Conservation (phyloP, 148 eudicot species). For the Silene conica region DNA sequence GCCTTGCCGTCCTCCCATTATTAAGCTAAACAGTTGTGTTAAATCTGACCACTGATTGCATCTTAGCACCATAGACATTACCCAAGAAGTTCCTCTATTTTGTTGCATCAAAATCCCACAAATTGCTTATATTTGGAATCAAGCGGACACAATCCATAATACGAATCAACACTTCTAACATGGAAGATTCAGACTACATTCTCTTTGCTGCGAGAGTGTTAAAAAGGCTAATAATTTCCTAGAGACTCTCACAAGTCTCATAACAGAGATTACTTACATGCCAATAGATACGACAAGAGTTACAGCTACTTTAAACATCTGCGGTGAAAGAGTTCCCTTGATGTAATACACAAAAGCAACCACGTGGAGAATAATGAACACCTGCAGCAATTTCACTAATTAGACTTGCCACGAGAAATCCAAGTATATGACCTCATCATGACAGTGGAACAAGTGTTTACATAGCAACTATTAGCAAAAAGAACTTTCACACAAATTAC, state of each 20-base stretch:
- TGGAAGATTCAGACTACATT: neutral
- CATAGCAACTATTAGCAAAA: neutral
- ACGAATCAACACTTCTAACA: neutral
- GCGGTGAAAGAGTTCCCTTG: conserved; percentile 81
- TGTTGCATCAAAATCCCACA: too few relatives aligned
- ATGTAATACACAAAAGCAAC: conserved; percentile 91
- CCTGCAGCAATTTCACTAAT: conserved; percentile 47
- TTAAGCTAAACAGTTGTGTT: too few relatives aligned
- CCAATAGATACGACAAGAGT: conserved; percentile 85
- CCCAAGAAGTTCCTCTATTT: too few relatives aligned
- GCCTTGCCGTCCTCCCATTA: too few relatives aligned
- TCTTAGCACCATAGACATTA: neutral
- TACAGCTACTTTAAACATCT: conserved; percentile 93
- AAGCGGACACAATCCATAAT: neutral
- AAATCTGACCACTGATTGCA: neutral
- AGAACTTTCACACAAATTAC: neutral
- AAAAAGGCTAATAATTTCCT: neutral
- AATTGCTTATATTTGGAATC: neutral
- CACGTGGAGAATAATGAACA: conserved; percentile 89
- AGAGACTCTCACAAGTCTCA: neutral
- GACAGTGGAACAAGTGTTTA: neutral
- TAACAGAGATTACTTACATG: conserved; percentile 53
- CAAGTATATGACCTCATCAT: neutral
- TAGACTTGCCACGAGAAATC: conserved; percentile 5
- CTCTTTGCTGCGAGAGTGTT: neutral